phyloP scores from a whole-genome alignment of 805 yeast genomes.

The Candida succiphila region DNA sequence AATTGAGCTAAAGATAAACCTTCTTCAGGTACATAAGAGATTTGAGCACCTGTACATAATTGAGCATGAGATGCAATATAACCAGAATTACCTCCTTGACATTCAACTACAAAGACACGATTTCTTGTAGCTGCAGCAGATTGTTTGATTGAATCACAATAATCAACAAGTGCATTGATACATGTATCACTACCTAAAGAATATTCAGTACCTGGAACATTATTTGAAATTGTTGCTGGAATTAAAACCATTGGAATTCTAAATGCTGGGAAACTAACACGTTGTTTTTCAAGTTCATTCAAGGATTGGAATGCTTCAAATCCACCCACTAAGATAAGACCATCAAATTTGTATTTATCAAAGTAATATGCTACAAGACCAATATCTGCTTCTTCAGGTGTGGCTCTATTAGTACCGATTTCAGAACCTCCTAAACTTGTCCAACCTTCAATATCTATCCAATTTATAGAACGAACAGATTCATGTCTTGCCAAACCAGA shows the following conservation, averaged over 20 bases:
- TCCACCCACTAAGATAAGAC: constrained; percentile 88
- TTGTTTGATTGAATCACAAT: constrained; percentile 93
- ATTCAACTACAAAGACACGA: constrained; percentile 93
- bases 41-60: constrained; percentile 83
- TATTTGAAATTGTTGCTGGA: constrained; percentile 95
- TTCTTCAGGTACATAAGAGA: constrained; percentile 85
- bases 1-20: constrained; percentile 59
- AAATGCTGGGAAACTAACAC: constrained; percentile 77
- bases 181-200: constrained; percentile 95
- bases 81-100: constrained; percentile 97
- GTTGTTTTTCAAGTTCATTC: constrained; percentile 69
- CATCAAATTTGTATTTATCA: constrained; percentile 82
- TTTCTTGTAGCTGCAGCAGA: constrained; percentile 91
- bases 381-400: constrained; percentile 69
- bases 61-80: constrained; percentile 83
- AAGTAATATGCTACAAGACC: constrained; percentile 91
- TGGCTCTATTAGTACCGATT: constrained; percentile 87
- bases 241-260: constrained; percentile 89
- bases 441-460: constrained; percentile 90
- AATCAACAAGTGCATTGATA: constrained; percentile 78
- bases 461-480: constrained; percentile 59
- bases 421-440: constrained; percentile 89
- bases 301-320: constrained; percentile 91
- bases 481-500: constrained; percentile 87
- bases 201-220: constrained; percentile 98